phyloP scores from a whole-genome alignment of 768 basidiomycete genomes.

The Gelatoporia subvermispora region DNA sequence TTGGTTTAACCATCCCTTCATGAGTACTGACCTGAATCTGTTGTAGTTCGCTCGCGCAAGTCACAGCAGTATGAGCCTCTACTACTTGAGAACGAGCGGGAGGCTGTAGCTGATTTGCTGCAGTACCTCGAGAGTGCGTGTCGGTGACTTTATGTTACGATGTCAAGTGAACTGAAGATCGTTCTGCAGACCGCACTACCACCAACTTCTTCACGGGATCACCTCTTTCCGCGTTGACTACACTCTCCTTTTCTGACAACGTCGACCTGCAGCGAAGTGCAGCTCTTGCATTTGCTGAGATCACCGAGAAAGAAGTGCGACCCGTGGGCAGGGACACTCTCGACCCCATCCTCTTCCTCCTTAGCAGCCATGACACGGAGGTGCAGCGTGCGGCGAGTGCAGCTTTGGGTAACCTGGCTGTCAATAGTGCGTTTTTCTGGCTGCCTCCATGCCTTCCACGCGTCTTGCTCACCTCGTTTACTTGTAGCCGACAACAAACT shows the following conservation, averaged over 20 bases:
- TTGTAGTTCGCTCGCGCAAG: constrained; percentile 71
- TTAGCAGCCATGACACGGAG: constrained; percentile 97
- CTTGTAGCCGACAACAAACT: constrained; percentile 92
- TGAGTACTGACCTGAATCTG: constrained; percentile 17
- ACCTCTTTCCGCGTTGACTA: constrained; percentile 89
- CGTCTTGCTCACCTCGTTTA: constrained; percentile 6
- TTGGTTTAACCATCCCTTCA: neutral
- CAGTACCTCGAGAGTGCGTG: constrained; percentile 94
- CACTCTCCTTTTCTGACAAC: constrained; percentile 97
- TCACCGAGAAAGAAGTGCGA: constrained; percentile 98
- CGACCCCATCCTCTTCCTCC: constrained; percentile 95
- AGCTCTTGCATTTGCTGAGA: constrained; percentile 97
- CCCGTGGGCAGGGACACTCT: constrained; percentile 95
- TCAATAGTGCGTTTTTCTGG: constrained; percentile 80
- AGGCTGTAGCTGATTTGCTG: constrained; percentile 95
- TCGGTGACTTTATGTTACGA: neutral
- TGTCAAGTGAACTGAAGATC: neutral
- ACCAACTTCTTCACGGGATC: constrained; percentile 98
- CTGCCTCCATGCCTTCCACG: constrained; percentile 14
- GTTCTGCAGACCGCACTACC: constrained; percentile 77
- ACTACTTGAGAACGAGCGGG: constrained; percentile 88
- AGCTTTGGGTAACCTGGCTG: constrained; percentile 94
- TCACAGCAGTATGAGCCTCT: constrained; percentile 85
- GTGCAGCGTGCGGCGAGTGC: constrained; percentile 98
- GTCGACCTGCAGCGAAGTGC: constrained; percentile 98